Conservation (phyloP, 2,329 filamentous ascomycete genomes). For the Pseudogymnoascus sp. region DNA sequence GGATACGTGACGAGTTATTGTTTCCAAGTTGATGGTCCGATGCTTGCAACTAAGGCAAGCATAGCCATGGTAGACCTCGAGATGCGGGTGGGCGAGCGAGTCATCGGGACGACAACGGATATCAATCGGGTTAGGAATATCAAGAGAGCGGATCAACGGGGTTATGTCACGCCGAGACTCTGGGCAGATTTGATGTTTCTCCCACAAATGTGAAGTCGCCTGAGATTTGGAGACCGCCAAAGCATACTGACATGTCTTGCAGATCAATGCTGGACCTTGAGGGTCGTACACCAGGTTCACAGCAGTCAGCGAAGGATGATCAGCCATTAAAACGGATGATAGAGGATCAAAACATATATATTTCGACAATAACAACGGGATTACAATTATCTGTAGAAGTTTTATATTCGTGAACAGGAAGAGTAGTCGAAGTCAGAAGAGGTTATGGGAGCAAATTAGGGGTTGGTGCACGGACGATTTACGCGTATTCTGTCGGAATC, state of each 20-base stretch:
- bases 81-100: not conserved
- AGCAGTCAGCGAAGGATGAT: not conserved
- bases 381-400: not conserved
- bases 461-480: not conserved
- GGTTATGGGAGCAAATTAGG: not conserved
- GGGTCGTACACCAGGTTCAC: not conserved
- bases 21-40: constrained; percentile 5
- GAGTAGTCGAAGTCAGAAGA: not conserved
- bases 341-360: not conserved
- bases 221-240: not conserved
- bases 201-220: not conserved
- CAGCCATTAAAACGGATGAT: not conserved
- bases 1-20: not conserved
- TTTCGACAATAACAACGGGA: not conserved
- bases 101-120: not conserved
- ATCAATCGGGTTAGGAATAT: not conserved
- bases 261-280: not conserved
- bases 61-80: not conserved
- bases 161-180: not conserved
- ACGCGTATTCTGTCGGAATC: not conserved
- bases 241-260: not conserved
- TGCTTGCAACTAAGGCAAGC: not conserved
- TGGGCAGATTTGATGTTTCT: not conserved
- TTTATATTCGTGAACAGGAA: not conserved
- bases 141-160: not conserved